Base-by-base conservation (phyloP, 1,284 basidiomycete species). In the Sporisorium exsertum region DNA sequence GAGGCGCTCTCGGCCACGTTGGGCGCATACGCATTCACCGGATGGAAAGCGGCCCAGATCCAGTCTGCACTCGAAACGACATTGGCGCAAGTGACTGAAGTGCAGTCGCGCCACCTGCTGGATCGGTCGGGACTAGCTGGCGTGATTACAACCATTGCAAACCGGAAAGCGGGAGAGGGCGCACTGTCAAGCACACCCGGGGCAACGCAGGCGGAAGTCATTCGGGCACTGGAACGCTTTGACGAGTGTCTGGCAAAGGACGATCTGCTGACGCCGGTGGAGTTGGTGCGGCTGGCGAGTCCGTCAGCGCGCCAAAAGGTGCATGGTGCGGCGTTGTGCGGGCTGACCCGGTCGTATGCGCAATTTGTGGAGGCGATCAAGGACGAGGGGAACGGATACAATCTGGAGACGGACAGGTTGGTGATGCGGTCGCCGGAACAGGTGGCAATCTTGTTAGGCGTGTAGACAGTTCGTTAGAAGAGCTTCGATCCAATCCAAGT, bases 381-480 rank as follows among this genome's bases (percentile, higher is more conserved):
- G 13, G 32, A 60, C 10, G 20, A 47, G n/a, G 15, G 12, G 7
- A 75, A 66, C 24, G 42, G 37, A 13, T 66, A 64, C 45, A 51
- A 43, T 32, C 29, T 32, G 5, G 29, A 32, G 29, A 5, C 29
- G n/a, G 54, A n/a, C 43, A 32, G 47, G 9, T 37, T 66, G 57
- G 26, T 79, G 42, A 70, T 60, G 32, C 58, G 72, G 6, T 57
- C 58, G 3, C 64, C 51, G 0, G 75, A 77, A 15, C 59, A 79
- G 20, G 71, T 80, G 10, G 26, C 61, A 13, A 68, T 81, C 49
- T 33, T 81, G 33, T 56, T 81, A 1, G 80, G 80, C 0, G 46
- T 74, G 6, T 74, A 56, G 50, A 32, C 37, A 18, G 35, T 29
- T 29, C 13, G 18, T 58, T 46, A 74, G 22, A 77, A 58, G 2